Percentiles rank a stretch among this genome's conserved stretches.
phyloP scores from a whole-genome alignment of 2,329 filamentous ascomycete genomes.

The Botrytis elliptica region DNA sequence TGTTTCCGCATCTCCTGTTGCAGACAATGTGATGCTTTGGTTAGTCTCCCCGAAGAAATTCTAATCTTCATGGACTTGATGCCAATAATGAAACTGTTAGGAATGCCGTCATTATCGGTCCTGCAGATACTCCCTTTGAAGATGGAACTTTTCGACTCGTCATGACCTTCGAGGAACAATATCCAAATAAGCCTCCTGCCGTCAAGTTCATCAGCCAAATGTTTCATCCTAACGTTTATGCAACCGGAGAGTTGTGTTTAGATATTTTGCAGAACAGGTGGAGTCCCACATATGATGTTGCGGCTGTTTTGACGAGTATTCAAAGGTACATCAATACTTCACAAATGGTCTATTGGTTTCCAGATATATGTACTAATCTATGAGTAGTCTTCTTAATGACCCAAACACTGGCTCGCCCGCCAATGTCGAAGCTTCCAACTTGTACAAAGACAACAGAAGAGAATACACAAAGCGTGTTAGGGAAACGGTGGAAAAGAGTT shows the following conservation, averaged over 20 bases:
- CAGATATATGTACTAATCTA: constrained; percentile 36
- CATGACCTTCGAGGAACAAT: constrained; percentile 99
- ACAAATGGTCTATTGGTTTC: background rate
- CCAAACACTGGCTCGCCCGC: constrained; percentile 98
- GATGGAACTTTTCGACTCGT: constrained; percentile 96
- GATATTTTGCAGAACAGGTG: constrained; percentile 97
- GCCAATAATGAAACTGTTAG: constrained; percentile 47
- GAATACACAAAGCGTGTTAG: constrained; percentile 94
- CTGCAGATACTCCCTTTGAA: constrained; percentile 95
- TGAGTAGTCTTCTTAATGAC: constrained; percentile 81
- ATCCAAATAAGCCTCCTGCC: constrained; percentile 95
- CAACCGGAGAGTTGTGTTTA: constrained; percentile 90
- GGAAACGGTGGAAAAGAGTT: constrained; percentile 98
- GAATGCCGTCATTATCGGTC: constrained; percentile 98
- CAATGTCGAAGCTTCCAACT: constrained; percentile 95
- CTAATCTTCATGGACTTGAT: background rate
- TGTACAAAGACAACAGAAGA: constrained; percentile 97
- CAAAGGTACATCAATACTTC: constrained; percentile 66
- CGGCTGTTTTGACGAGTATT: constrained; percentile 93
- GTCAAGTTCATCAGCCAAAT: constrained; percentile 99
- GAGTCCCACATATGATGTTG: constrained; percentile 98
- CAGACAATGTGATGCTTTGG: constrained; percentile 98
- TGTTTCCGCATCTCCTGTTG: constrained; percentile 92
- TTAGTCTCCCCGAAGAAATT: constrained; percentile 43
- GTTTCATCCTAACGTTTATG: constrained; percentile 99